Evolutionary conservation across 768 basidiomycete genomes (phyloP).

Genomic region (Lepiota brunneoincarnata): DNA sequence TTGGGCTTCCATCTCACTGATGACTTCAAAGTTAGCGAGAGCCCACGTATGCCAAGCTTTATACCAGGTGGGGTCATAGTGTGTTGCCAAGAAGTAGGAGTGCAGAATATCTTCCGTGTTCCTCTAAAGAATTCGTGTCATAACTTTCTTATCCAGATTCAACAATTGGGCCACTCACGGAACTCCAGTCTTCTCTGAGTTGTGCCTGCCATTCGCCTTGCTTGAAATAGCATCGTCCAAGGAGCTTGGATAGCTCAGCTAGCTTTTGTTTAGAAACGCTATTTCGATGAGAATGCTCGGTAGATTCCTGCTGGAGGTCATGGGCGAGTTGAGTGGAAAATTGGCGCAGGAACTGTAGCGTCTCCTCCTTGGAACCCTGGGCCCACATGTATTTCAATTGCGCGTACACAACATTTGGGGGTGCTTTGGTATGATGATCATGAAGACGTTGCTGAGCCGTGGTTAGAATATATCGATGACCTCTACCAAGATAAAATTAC

Average conservation of each 20-base stretch:
- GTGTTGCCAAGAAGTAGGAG: conserved; percentile 84
- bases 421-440: conserved; percentile 66
- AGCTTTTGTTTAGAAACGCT: conserved; percentile 58
- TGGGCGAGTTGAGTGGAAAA: conserved; percentile 75
- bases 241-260: conserved; percentile 69
- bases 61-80: conserved; percentile 94
- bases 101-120: conserved; percentile 81
- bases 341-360: conserved; percentile 75
- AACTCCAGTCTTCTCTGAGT: conserved; percentile 74
- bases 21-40: conserved; percentile 92
- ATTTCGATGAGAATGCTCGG: conserved; percentile 44
- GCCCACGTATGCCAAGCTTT: conserved; percentile 99
- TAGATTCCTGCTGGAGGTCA: conserved; percentile 66
- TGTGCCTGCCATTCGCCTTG: conserved; percentile 92
- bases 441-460: conserved; percentile 47
- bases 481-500: conserved; percentile 29
- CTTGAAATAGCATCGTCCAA: conserved; percentile 97
- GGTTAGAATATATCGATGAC: not conserved
- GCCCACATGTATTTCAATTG: conserved; percentile 98
- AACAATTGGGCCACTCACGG: conserved; percentile 46
- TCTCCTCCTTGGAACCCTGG: conserved; percentile 71
- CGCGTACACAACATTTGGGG: conserved; percentile 94
- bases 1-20: conserved; percentile 74
- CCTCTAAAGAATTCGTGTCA: conserved; percentile 39
- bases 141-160: not conserved